Evolutionary conservation across 805 yeast genomes (phyloP).

Genomic region (Saturnispora gosingensis): DNA sequence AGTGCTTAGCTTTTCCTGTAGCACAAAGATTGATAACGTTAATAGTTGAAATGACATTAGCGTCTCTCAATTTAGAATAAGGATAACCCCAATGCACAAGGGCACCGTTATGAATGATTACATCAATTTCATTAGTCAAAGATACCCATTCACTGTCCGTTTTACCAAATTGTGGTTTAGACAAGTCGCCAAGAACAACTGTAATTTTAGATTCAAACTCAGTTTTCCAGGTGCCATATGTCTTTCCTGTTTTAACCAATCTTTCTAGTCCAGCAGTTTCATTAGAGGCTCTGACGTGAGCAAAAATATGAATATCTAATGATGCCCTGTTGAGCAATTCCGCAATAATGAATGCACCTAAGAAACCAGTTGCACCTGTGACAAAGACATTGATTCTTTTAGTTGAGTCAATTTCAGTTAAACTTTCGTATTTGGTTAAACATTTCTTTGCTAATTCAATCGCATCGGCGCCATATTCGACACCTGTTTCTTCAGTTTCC

Average conservation of each 20-base stretch:
- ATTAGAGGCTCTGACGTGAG: constrained; percentile 84
- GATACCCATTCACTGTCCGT: constrained; percentile 44
- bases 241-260: constrained; percentile 60
- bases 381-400: constrained; percentile 49
- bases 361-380: constrained; percentile 95
- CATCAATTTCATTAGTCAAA: constrained; percentile 58
- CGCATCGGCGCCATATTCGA: constrained; percentile 71
- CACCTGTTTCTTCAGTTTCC: constrained; percentile 18
- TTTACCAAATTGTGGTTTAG: constrained; percentile 65
- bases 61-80: constrained; percentile 78
- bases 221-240: constrained; percentile 77
- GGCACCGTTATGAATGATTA: constrained; percentile 93
- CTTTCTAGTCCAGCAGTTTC: constrained; percentile 66
- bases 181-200: constrained; percentile 76
- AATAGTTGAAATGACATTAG: constrained; percentile 83
- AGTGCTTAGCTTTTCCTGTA: constrained; percentile 74
- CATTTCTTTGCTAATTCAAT: constrained; percentile 32
- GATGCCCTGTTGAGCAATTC: constrained; percentile 51
- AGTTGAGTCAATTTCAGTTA: constrained; percentile 17
- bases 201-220: constrained; percentile 47
- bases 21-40: constrained; percentile 73
- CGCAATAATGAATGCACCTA: constrained; percentile 80
- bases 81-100: constrained; percentile 99
- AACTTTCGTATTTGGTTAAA: constrained; percentile 41
- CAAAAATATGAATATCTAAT: constrained; percentile 51